A percentile compares a stretch with the other conserved stretches of the same genome.
phyloP scores from a whole-genome alignment of 2,329 filamentous ascomycete species.

The Fusarium armeniacum region DNA sequence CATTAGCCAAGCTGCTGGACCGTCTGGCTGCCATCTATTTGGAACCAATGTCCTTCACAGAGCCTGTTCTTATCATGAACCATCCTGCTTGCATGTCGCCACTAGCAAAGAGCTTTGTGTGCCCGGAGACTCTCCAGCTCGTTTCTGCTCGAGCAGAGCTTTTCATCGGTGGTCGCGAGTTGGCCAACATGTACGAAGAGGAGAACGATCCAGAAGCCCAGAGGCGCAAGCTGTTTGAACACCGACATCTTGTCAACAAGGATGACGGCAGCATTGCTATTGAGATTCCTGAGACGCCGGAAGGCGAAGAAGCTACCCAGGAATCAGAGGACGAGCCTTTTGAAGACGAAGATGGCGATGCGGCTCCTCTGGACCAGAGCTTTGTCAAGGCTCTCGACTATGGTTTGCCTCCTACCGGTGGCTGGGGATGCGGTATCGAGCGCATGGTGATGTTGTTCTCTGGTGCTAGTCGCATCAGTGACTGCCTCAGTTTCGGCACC shows the following conservation, averaged over 20 bases:
- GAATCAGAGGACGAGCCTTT: slow-evolving; percentile 31
- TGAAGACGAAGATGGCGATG: slow-evolving; percentile 61
- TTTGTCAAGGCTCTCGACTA: slow-evolving; percentile 89
- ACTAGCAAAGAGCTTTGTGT: slow-evolving; percentile 86
- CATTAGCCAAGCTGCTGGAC: slow-evolving; percentile 81
- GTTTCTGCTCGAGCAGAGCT: slow-evolving; percentile 88
- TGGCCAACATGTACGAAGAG: slow-evolving; percentile 98
- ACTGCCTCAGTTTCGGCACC: slow-evolving; percentile 90
- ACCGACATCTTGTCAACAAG: slow-evolving; percentile 58
- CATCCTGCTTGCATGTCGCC: slow-evolving; percentile 94
- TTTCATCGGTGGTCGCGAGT: slow-evolving; percentile 83
- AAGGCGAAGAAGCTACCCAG: slow-evolving; percentile 12
- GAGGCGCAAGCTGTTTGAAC: slow-evolving; percentile 80
- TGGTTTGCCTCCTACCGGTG: slow-evolving; percentile 93
- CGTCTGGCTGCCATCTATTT: slow-evolving; percentile 81
- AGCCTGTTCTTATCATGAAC: slow-evolving; percentile 87
- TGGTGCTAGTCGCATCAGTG: slow-evolving; percentile 81
- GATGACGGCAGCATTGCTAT: slow-evolving; percentile 53
- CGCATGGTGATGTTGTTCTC: slow-evolving; percentile 91
- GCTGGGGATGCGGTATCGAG: slow-evolving; percentile 96
- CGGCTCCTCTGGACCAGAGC: slow-evolving; percentile 75
- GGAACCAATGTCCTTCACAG: slow-evolving; percentile 77
- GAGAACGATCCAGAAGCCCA: slow-evolving; percentile 94
- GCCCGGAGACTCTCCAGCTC: slow-evolving; percentile 75
- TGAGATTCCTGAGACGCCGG: slow-evolving; percentile 31